A percentile compares a stretch with the other conserved stretches of the same genome.
Evolutionary conservation across 2,329 filamentous ascomycete genomes (phyloP).

Genomic region (Ceratocystis variospora): DNA sequence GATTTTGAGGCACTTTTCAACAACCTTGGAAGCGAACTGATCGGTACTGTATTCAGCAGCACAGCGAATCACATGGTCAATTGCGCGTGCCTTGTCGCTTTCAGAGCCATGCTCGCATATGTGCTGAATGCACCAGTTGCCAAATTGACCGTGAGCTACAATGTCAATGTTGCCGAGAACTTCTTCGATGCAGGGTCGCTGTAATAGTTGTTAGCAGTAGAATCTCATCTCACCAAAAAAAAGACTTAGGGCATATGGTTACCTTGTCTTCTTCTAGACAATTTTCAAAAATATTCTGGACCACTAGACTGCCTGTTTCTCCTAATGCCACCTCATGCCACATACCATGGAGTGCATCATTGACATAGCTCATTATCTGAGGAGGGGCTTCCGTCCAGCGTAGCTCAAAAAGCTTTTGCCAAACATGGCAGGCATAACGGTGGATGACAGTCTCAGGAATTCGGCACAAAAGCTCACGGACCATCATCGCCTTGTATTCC

Average conservation of each 20-base stretch:
- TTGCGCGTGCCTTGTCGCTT: slow-evolving; percentile 78
- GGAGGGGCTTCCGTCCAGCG: slow-evolving; percentile 90
- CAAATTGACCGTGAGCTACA: slow-evolving; percentile 93
- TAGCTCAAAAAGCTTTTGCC: slow-evolving; percentile 98
- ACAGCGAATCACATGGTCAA: slow-evolving; percentile 89
- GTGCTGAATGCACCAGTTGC: slow-evolving; percentile 99
- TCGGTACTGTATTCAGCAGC: slow-evolving; percentile 97
- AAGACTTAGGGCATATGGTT: slow-evolving; percentile 23
- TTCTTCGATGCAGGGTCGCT: slow-evolving; percentile 95
- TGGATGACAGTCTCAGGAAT: slow-evolving; percentile 98
- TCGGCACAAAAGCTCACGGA: slow-evolving; percentile 86
- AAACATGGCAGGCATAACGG: slow-evolving; percentile 96
- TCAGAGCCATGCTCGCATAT: slow-evolving; percentile 93
- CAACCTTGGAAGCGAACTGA: slow-evolving; percentile 96
- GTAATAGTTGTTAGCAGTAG: slow-evolving; percentile 20
- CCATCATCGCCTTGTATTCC: slow-evolving; percentile 96
- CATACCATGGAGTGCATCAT: slow-evolving; percentile 87
- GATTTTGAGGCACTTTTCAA: slow-evolving; percentile 98
- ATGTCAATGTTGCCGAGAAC: slow-evolving; percentile 91
- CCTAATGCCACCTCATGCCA: slow-evolving; percentile 97
- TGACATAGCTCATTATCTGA: slow-evolving; percentile 97
- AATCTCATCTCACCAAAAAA: not conserved
- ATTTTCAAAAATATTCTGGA: slow-evolving; percentile 99
- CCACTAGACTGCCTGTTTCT: slow-evolving; percentile 92
- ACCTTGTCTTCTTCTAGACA: slow-evolving; percentile 98